Conservation (phyloP, 2,329 filamentous ascomycete species). For the Alternaria arborescens region DNA sequence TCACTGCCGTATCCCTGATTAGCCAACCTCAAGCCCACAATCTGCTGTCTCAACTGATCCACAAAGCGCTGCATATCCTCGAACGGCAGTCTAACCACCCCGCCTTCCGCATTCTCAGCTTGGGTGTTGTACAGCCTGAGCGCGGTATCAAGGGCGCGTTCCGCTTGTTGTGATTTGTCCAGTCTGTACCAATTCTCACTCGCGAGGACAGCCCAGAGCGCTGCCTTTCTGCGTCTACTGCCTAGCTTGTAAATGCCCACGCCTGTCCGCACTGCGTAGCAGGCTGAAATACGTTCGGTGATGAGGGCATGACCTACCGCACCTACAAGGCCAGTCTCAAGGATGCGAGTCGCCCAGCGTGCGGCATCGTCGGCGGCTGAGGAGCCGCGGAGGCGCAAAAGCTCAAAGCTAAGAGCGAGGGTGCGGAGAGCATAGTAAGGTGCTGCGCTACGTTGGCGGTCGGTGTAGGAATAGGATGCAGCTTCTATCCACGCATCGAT, state of each 20-base stretch:
- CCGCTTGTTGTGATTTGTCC: slow-evolving; percentile 79
- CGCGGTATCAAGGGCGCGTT: slow-evolving; percentile 77
- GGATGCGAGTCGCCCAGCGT: slow-evolving; percentile 79
- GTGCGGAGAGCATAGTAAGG: slow-evolving; percentile 83
- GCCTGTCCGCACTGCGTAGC: slow-evolving; percentile 78
- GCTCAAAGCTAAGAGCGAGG: slow-evolving; percentile 78
- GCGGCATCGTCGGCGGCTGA: slow-evolving; percentile 86
- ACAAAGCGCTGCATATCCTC: slow-evolving; percentile 69
- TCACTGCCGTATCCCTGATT: slow-evolving; percentile 55
- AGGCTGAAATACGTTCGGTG: slow-evolving; percentile 84
- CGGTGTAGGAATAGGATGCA: slow-evolving; percentile 90
- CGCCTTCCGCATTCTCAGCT: slow-evolving; percentile 27
- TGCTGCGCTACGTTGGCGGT: slow-evolving; percentile 72
- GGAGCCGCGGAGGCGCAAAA: slow-evolving; percentile 81
- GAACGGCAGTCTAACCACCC: slow-evolving; percentile 52
- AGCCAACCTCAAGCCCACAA: slow-evolving; percentile 54
- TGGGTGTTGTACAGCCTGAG: slow-evolving; percentile 61
- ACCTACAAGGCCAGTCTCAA: slow-evolving; percentile 78
- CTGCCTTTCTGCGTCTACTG: slow-evolving; percentile 80
- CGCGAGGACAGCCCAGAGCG: slow-evolving; percentile 85
- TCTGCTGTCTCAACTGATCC: slow-evolving; percentile 71
- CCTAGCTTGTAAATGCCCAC: slow-evolving; percentile 74
- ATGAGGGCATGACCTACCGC: slow-evolving; percentile 80
- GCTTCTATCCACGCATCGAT: slow-evolving; percentile 89
- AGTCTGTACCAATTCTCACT: slow-evolving; percentile 84